Conservation (phyloP, 345 rosid species). For the Rhizophora mangle region DNA sequence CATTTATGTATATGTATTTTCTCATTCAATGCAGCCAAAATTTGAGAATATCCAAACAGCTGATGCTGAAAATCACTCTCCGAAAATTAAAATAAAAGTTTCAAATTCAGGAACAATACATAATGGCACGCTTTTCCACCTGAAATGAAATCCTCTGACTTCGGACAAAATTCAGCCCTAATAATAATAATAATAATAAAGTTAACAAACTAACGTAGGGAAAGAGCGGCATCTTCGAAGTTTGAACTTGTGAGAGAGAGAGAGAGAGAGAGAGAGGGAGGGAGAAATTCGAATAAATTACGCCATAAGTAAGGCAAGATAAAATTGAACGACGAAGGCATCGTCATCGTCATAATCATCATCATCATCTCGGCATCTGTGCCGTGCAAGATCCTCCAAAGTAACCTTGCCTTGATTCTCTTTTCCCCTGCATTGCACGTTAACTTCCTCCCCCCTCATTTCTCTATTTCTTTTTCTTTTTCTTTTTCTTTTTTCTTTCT, state of each 20-base stretch:
- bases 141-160: too few species aligned
- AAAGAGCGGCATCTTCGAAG: background rate
- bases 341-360: constrained; percentile 21
- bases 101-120: too few species aligned
- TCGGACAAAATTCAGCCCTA: too few species aligned
- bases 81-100: too few species aligned
- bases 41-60: too few species aligned
- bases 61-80: too few species aligned
- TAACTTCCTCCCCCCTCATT: constrained; percentile 28
- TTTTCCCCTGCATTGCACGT: constrained; percentile 60
- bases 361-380: constrained; percentile 25
- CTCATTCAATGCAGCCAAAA: too few species aligned
- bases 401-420: constrained; percentile 27
- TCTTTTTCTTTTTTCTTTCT: background rate
- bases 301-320: constrained; percentile 53
- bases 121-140: too few species aligned
- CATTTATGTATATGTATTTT: too few species aligned
- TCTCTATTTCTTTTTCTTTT: background rate
- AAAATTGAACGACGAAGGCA: constrained; percentile 38
- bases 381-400: constrained; percentile 46
- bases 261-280: constrained; percentile 15
- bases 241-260: too few species aligned
- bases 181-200: too few species aligned
- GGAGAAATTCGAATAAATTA: constrained; percentile 43
- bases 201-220: too few species aligned